Evolutionary conservation across 331 rosid genomes (phyloP), one percentile per base, ranked within the genome.

Genomic region (Quercus phellos): DNA sequence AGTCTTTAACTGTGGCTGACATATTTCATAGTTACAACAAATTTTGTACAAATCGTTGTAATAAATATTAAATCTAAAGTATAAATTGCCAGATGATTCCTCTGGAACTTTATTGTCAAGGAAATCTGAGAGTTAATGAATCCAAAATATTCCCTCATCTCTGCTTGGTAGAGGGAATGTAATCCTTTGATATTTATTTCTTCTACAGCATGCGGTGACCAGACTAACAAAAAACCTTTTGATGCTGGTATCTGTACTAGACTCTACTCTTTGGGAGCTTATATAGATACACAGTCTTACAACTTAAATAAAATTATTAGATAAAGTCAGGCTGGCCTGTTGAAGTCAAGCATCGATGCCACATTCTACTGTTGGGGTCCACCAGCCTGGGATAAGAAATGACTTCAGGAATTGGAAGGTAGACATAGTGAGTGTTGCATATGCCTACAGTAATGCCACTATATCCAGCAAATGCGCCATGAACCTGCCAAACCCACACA

Each of bases 321-420:
- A 88, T 14, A 80, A 95, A 95, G 76, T 95, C 98, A 3, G 99
- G 99, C 84, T 95, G 99, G 80, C 99, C 97, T 0, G 98, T 95
- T 19, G 99, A 93, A 67, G 98, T 93, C 83, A 95, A 79, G 91
- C 98, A 93, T 78, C 97, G 98, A 83, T 93, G 99, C 99, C 99
- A 95, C 99, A 93, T 95, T 84, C 98, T 84, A 72, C 99, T 93
- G 84, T 95, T 95, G 6, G 88, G 97, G 74, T 95, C 98, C 73
- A 95, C 90, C 82, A 85, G 68, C 74, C 98, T 88, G 29, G 98
- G 91, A 75, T 91, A 86, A 18, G 94, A 90, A 82, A 95, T 95
- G 64, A 93, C 99, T 88, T 95, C 98, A 0, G 97, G 96, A 72
- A 95, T 95, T 6, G 99, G 99, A 70, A 95, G 83, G 83, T 95